phyloP scores from a whole-genome alignment of 768 basidiomycete species.

The Pleurotus ostreatus region DNA sequence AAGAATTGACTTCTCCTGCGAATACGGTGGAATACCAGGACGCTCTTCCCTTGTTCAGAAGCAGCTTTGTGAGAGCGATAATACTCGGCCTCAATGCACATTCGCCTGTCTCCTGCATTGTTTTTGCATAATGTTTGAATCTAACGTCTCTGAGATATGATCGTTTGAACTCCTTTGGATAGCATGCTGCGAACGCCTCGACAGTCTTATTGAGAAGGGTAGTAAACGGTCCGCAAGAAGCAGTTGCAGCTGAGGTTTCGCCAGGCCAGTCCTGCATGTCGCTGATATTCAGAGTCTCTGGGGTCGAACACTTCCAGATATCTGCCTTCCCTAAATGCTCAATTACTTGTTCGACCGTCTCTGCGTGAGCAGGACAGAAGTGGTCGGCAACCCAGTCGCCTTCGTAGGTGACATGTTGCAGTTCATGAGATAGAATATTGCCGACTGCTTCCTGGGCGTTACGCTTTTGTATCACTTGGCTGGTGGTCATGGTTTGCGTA shows the following conservation, averaged over 20 bases:
- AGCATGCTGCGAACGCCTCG: not conserved
- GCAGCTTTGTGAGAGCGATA: not conserved
- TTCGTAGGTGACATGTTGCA: not conserved
- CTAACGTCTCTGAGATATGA: not conserved
- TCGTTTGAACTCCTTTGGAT: not conserved
- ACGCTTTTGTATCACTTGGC: too few species aligned
- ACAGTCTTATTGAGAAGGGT: not conserved
- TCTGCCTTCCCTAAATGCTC: not conserved
- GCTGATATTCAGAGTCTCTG: not conserved
- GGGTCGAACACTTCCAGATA: not conserved
- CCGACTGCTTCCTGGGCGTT: too few species aligned
- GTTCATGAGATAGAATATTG: not conserved
- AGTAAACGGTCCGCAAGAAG: not conserved
- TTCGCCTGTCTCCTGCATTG: not conserved
- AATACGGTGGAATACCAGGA: not conserved
- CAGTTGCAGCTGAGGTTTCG: not conserved
- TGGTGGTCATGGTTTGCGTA: too few species aligned
- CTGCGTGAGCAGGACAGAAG: not conserved
- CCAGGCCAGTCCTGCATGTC: not conserved
- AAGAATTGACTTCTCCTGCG: not conserved
- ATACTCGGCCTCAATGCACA: not conserved
- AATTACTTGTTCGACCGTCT: not conserved
- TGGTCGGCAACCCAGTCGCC: not conserved
- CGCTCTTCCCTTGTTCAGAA: not conserved
- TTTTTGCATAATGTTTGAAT: not conserved